These are phyloP conservation scores for Blastobotrys serpentis DNA, from an alignment of 1,139 yeast species.

Conservation along the genomic window DNA sequence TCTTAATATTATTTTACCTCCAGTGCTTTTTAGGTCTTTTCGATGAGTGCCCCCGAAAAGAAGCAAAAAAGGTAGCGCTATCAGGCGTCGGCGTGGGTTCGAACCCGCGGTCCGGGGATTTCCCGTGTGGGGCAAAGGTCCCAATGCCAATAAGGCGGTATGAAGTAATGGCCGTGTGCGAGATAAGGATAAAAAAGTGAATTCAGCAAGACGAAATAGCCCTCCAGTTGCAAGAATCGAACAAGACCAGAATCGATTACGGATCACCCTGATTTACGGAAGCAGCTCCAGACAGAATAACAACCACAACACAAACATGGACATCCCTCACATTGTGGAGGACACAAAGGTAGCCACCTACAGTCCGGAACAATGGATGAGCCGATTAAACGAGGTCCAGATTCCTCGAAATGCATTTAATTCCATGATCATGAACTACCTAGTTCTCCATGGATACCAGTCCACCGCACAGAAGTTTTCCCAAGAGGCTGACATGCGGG, in stretches of 20 bases:
- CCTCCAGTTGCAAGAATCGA: slow-evolving; percentile 5
- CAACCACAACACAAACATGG: slow-evolving; percentile 10
- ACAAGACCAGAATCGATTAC: slow-evolving; percentile 7
- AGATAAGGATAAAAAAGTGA: slow-evolving; percentile 1
- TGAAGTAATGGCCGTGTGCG: not conserved
- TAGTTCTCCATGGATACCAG: slow-evolving; percentile 42
- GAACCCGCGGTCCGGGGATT: no score
- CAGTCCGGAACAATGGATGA: slow-evolving; percentile 33
- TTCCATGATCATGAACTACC: slow-evolving; percentile 40
- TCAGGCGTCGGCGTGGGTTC: no score
- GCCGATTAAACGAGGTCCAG: slow-evolving; percentile 26
- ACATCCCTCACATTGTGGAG: slow-evolving; percentile 15
- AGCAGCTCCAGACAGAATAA: slow-evolving; percentile 1
- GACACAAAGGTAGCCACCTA: slow-evolving; percentile 17
- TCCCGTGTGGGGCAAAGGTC: no score
- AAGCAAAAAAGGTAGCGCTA: no score
- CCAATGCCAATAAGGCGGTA: no score
- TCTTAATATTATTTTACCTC: not conserved
- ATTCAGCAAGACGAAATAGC: not conserved
- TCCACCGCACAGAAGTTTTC: slow-evolving; percentile 40
- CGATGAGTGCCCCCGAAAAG: not conserved
- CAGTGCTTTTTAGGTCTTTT: not conserved
- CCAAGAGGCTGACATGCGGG: slow-evolving; percentile 38
- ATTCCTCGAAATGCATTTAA: slow-evolving; percentile 35
- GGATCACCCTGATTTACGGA: slow-evolving; percentile 1